Evolutionary conservation across 768 basidiomycete genomes (phyloP).

Genomic region (Tulasnella sp.): DNA sequence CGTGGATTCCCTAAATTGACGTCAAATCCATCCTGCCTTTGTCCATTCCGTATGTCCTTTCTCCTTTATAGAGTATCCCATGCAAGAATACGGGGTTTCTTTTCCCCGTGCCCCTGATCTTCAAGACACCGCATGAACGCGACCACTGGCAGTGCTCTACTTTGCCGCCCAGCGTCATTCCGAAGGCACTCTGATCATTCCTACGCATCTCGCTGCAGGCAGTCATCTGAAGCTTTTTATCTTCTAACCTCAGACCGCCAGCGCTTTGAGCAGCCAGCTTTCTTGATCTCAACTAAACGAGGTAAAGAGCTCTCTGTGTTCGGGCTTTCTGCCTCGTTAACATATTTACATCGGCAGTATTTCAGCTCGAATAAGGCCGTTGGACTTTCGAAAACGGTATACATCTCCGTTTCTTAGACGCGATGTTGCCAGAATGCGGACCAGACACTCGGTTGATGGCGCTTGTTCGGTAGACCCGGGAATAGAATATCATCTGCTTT

Average conservation of each 20-base stretch:
- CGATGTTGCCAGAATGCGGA: not conserved
- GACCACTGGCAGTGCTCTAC: not conserved
- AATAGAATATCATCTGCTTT: not conserved
- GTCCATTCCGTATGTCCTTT: not conserved
- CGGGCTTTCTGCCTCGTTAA: too few relatives aligned
- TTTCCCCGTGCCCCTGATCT: not conserved
- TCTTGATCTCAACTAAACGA: not conserved
- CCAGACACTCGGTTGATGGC: not conserved
- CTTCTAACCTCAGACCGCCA: not conserved
- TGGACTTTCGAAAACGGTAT: not conserved
- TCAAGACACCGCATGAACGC: not conserved
- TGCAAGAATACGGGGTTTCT: not conserved
- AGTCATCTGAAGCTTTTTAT: not conserved
- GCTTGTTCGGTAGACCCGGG: not conserved
- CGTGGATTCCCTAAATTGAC: not conserved
- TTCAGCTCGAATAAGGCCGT: not conserved
- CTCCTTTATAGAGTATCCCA: not conserved
- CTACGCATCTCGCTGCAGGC: not conserved
- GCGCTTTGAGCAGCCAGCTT: not conserved
- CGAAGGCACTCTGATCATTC: not conserved
- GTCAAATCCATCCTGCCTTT: not conserved
- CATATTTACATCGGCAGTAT: too few relatives aligned
- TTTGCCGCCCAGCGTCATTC: not conserved
- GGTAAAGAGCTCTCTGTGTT: too few relatives aligned
- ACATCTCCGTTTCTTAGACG: not conserved